phyloP scores from a whole-genome alignment of 257 asterid species.

The Euphrasia confusa region DNA sequence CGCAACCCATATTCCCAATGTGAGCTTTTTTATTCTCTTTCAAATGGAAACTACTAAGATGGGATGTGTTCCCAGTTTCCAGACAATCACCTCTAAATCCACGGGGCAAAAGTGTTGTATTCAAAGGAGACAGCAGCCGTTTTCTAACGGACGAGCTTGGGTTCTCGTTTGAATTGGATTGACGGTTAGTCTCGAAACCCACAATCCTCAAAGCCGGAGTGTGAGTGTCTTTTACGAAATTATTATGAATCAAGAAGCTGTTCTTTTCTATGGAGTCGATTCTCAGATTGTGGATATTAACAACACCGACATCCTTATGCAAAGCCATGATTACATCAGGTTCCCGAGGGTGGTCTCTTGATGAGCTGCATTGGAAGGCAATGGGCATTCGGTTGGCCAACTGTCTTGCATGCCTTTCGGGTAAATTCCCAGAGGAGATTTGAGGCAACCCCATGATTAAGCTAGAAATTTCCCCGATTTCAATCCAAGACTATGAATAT shows the following conservation, averaged over 20 bases:
- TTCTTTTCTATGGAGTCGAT: constrained; percentile 43
- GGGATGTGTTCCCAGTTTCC: constrained; percentile 37
- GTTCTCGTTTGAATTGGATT: constrained; percentile 34
- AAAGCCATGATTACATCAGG: constrained; percentile 33
- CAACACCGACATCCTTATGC: constrained; percentile 41
- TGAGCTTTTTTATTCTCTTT: constrained; percentile 68
- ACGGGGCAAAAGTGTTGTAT: constrained; percentile 42
- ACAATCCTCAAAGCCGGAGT: constrained; percentile 69
- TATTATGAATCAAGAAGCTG: constrained; percentile 28
- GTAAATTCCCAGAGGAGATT: constrained; percentile 44
- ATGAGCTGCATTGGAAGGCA: not conserved
- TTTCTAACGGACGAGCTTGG: constrained; percentile 51
- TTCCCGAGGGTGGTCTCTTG: constrained; percentile 28
- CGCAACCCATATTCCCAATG: constrained; percentile 36
- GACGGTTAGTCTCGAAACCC: constrained; percentile 62
- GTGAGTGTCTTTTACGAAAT: constrained; percentile 38
- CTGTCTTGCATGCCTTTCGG: constrained; percentile 49
- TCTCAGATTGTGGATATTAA: constrained; percentile 43
- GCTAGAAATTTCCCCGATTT: constrained; percentile 8
- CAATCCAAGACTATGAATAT: constrained; percentile 10
- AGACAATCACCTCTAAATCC: constrained; percentile 44
- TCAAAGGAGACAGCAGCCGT: constrained; percentile 64
- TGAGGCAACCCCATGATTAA: constrained; percentile 81
- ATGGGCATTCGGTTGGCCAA: constrained; percentile 33
- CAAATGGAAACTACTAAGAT: constrained; percentile 25